These are phyloP conservation scores for Zygosaccharomyces rouxii DNA, from an alignment of 805 yeast species.

Conservation along the genomic window DNA sequence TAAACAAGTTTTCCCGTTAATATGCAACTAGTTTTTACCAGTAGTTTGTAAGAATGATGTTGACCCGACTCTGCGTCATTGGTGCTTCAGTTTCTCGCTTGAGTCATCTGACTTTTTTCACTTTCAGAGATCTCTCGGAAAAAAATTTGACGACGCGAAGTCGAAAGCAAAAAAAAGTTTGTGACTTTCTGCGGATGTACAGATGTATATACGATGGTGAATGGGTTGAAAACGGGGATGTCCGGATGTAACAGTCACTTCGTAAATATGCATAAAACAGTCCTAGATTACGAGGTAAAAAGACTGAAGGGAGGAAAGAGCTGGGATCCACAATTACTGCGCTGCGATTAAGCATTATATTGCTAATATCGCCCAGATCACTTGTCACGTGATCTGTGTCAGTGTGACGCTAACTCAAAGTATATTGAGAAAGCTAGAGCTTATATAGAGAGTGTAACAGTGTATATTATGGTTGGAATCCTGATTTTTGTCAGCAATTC, in stretches of 20 bases:
- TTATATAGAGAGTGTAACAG: too few species aligned
- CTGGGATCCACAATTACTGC: too few species aligned
- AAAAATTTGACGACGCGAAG: background rate
- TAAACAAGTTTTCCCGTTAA: background rate
- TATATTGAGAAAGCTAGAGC: too few species aligned
- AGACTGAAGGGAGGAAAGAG: too few species aligned
- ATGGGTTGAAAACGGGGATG: background rate
- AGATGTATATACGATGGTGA: background rate
- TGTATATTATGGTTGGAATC: too few species aligned
- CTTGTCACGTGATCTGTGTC: too few species aligned
- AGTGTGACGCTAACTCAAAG: too few species aligned
- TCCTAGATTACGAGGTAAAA: too few species aligned
- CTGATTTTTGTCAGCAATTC: too few species aligned
- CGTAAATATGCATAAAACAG: too few species aligned
- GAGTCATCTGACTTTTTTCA: background rate
- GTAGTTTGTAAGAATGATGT: constrained; percentile 1
- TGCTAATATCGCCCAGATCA: too few species aligned
- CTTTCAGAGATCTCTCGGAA: background rate
- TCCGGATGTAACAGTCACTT: background rate
- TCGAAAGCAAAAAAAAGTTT: background rate
- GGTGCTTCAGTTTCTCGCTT: constrained; percentile 2
- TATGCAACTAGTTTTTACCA: background rate
- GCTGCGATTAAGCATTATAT: too few species aligned
- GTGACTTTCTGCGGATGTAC: background rate
- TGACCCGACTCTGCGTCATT: background rate